Evolutionary conservation across 192 early-diverging fungal species (phyloP), one percentile per base, ranked within the genome.

Genomic region (Podila epigama): DNA sequence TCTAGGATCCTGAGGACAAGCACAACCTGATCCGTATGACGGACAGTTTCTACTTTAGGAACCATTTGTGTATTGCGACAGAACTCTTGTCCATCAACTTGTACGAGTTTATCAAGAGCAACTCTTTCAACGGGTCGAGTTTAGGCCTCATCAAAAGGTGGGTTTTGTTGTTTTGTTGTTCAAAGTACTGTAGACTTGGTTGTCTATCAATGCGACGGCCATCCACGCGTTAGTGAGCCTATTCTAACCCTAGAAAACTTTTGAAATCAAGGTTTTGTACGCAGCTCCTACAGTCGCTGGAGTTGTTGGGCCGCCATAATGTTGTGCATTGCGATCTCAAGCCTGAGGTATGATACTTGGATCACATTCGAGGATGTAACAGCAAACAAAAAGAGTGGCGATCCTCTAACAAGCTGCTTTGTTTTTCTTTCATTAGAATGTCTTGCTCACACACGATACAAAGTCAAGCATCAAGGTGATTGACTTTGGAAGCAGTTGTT

Each of bases 261-360:
- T 32, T 34, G 40, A 71, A 67, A 13, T 44, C 51, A 42, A 90
- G 89, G 50, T 91, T 97, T 51, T 84, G 92, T 8, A 70, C 83
- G 13, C 96, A 98, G 71, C 85, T 98, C 53, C 83, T 98, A 22
- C 87, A 93, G 50, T 89, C 92, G 32, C 80, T 98, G 57, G 69
- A 84, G 32, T 69, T 97, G 36, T 79, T 98, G 73, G 70, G 83
- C 48, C 64, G 80, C 15, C 85, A 92, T 58, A 83, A 85, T 29
- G 92, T 98, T 53, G 91, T 98, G 33, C 96, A 98, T 67, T 97
- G 96, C 57, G 96, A 98, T 78, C 82, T 98, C 59, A 98, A 98
- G 68, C 96, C 96, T 7, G 96, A 97, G 89, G 91, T 90, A 85
- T 66, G n/a, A 51, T 50, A 48, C 10, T 16, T 15, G 15, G 10